phyloP scores from a whole-genome alignment of 2,329 filamentous ascomycete genomes.

The Penicillium brevicompactum region DNA sequence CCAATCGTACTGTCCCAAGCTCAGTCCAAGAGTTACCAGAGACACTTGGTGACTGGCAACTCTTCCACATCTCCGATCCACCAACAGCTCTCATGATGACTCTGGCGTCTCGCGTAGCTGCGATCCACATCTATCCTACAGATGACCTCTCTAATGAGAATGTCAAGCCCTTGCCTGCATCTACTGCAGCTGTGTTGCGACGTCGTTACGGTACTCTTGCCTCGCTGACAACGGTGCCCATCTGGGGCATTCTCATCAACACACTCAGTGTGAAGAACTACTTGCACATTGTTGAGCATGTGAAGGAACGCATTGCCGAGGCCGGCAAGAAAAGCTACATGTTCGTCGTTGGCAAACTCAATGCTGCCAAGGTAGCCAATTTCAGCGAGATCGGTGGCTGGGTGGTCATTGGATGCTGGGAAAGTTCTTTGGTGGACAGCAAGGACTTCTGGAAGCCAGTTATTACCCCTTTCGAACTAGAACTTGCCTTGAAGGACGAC shows the following conservation, averaged over 20 bases:
- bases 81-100: slow-evolving; percentile 82
- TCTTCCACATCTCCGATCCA: slow-evolving; percentile 85
- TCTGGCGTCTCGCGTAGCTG: slow-evolving; percentile 77
- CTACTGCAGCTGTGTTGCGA: slow-evolving; percentile 65
- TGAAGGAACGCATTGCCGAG: slow-evolving; percentile 70
- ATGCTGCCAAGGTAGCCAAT: slow-evolving; percentile 93
- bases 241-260: slow-evolving; percentile 94
- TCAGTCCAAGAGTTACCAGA: slow-evolving; percentile 49
- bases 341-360: slow-evolving; percentile 94
- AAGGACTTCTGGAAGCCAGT: slow-evolving; percentile 86
- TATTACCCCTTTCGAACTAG: slow-evolving; percentile 92
- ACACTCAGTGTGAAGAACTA: slow-evolving; percentile 93
- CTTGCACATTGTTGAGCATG: slow-evolving; percentile 73
- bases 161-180: slow-evolving; percentile 49
- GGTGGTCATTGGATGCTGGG: slow-evolving; percentile 98
- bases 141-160: slow-evolving; percentile 31
- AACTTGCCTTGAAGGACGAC: slow-evolving; percentile 74
- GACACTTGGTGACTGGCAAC: slow-evolving; percentile 65
- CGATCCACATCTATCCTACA: slow-evolving; percentile 76
- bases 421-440: slow-evolving; percentile 88
- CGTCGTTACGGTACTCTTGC: slow-evolving; percentile 88
- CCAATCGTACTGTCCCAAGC: slow-evolving; percentile 73
- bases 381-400: slow-evolving; percentile 94
- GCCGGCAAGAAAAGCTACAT: slow-evolving; percentile 95
- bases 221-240: slow-evolving; percentile 73